A percentile compares a stretch with the other conserved stretches of the same genome.
phyloP scores from a whole-genome alignment of 345 rosid species.

The Atalantia buxifolia region DNA sequence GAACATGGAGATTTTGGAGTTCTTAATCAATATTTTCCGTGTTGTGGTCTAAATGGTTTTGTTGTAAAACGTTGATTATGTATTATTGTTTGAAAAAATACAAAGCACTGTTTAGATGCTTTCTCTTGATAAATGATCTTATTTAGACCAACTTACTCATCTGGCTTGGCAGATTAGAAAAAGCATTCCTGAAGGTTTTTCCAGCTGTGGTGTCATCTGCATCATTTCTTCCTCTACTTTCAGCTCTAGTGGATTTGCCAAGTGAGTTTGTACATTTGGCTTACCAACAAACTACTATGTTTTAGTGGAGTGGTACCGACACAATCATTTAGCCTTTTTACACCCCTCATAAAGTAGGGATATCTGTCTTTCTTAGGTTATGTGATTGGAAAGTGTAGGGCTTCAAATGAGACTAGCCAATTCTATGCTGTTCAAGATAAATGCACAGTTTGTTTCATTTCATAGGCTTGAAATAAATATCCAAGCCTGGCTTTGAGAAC shows the following conservation, averaged over 20 bases:
- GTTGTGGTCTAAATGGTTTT: background rate
- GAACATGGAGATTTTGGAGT: background rate
- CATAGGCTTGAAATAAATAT: background rate
- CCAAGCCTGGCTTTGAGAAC: background rate
- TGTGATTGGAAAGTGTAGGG: constrained; percentile 1
- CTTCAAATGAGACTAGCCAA: background rate
- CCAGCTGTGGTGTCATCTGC: constrained; percentile 81
- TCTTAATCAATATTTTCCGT: background rate
- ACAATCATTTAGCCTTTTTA: background rate
- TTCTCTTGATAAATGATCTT: background rate
- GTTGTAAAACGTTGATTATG: background rate
- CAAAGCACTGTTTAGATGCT: background rate
- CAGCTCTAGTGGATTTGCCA: constrained; percentile 87
- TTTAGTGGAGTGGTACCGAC: background rate
- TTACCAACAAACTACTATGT: background rate
- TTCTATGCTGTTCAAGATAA: background rate
- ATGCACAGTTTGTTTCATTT: background rate
- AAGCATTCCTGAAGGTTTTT: constrained; percentile 65
- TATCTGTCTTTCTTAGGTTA: background rate
- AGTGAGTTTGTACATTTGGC: constrained; percentile 42
- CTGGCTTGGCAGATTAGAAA: constrained; percentile 62
- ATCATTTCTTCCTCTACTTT: constrained; percentile 89
- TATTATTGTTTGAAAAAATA: background rate
- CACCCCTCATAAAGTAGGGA: background rate
- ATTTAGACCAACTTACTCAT: constrained; percentile 10